Percentiles rank a stretch among this genome's conserved stretches.
Conservation (phyloP, 78 protist species). For the Bodo saltans region DNA sequence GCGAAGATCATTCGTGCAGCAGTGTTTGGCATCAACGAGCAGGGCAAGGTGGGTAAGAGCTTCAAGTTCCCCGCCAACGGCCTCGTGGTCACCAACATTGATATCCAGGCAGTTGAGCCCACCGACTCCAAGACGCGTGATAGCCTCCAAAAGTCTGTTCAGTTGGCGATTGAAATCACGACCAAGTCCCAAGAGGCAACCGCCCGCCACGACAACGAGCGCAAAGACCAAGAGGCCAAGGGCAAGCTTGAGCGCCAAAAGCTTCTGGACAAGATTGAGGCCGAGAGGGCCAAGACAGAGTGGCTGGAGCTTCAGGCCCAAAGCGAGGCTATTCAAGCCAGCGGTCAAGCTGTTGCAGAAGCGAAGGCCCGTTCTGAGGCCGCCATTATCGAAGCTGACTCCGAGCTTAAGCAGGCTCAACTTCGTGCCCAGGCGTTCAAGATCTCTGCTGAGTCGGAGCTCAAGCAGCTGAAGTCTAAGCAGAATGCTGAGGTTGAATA, state of each 20-base stretch:
- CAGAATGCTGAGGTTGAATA: conserved; percentile 59
- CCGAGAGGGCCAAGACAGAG: conserved; percentile 57
- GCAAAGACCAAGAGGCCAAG: conserved; percentile 73
- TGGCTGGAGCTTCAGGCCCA: conserved; percentile 68
- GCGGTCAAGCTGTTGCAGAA: conserved; percentile 78
- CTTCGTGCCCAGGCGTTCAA: conserved; percentile 63
- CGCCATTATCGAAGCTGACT: conserved; percentile 61
- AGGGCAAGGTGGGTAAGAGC: conserved; percentile 33
- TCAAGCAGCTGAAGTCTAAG: conserved; percentile 29
- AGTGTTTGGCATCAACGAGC: conserved; percentile 74
- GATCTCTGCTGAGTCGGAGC: conserved; percentile 62
- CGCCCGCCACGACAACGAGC: conserved; percentile 78
- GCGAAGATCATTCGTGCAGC: conserved; percentile 76
- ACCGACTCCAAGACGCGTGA: conserved; percentile 84
- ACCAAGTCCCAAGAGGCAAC: conserved; percentile 84
- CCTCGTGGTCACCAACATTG: conserved; percentile 80
- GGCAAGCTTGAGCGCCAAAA: conserved; percentile 73
- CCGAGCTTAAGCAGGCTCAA: conserved; percentile 65
- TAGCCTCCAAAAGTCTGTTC: conserved; percentile 58
- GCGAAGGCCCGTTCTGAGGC: conserved; percentile 81
- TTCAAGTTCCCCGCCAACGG: conserved; percentile 70
- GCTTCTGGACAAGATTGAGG: conserved; percentile 67
- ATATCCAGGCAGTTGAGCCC: conserved; percentile 90
- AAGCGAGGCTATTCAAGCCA: conserved; percentile 58
- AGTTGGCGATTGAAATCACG: conserved; percentile 83